A percentile compares a stretch with the other conserved stretches of the same genome.
phyloP scores from a whole-genome alignment of 305 asterid species.

The Fraxinus platypoda region DNA sequence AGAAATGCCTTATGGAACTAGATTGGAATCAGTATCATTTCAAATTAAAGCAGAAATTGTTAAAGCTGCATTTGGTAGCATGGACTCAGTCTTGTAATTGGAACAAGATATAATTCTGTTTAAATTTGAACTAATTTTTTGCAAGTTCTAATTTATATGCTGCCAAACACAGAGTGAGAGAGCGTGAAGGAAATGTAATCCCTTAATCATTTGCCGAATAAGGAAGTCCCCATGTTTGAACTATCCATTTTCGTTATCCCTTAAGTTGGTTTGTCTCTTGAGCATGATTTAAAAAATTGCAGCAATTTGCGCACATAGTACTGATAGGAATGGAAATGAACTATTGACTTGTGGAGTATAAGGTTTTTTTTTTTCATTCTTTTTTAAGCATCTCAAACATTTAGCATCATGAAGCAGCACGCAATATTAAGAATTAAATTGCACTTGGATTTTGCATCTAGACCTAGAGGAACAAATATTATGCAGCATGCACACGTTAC shows the following conservation, averaged over 20 bases:
- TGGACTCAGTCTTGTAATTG: not conserved
- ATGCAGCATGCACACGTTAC: not conserved
- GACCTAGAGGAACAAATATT: not conserved
- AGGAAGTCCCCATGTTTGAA: not conserved
- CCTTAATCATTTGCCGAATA: not conserved
- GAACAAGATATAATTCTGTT: not conserved
- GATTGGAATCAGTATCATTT: not conserved
- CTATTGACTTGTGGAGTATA: not conserved
- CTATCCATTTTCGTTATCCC: not conserved
- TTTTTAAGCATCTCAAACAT: not conserved
- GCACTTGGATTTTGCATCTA: not conserved
- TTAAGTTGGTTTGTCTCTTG: not conserved
- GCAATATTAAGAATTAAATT: not conserved
- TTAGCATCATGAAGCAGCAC: not conserved
- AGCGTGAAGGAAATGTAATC: not conserved
- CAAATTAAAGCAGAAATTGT: not conserved
- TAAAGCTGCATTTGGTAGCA: not conserved
- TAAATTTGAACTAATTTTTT: not conserved
- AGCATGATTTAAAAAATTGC: not conserved
- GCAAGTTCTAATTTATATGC: not conserved
- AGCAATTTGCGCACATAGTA: not conserved
- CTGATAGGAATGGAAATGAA: not conserved
- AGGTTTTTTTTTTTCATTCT: not conserved
- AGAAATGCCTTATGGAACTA: not conserved
- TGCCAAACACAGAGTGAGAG: not conserved